phyloP scores from a whole-genome alignment of 2,329 filamentous ascomycete species.

The Talaromyces sp. region DNA sequence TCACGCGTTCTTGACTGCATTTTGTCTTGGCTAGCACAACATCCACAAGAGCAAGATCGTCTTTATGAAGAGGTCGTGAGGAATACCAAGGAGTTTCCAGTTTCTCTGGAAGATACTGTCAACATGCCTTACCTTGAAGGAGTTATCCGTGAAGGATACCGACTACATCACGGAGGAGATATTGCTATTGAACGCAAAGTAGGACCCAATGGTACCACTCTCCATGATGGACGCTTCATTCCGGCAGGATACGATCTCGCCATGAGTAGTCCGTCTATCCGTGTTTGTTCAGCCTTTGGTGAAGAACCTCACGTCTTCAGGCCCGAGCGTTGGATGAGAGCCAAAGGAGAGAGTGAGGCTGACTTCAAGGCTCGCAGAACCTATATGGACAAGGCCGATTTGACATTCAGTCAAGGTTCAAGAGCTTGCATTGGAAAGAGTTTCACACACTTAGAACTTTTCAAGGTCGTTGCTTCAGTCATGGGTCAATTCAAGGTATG shows the following conservation, averaged over 20 bases:
- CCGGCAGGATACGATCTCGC: constrained; percentile 7
- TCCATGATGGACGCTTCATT: constrained; percentile 10
- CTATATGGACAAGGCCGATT: constrained; percentile 7
- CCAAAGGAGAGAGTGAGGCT: neutral
- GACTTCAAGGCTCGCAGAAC: constrained; percentile 4
- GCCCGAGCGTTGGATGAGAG: constrained; percentile 10
- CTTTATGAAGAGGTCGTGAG: constrained; percentile 3
- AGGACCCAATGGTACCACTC: constrained; percentile 2
- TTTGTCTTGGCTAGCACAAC: constrained; percentile 11
- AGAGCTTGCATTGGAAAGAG: constrained; percentile 14
- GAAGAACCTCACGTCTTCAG: constrained; percentile 6
- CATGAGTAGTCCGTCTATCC: constrained; percentile 13
- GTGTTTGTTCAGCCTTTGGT: constrained; percentile 9
- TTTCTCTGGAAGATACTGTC: constrained; percentile 2
- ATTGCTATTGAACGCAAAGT: constrained; percentile 14
- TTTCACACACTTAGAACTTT: constrained; percentile 11
- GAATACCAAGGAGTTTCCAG: constrained; percentile 1
- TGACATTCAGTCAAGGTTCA: constrained; percentile 12
- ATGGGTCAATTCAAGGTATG: constrained; percentile 13
- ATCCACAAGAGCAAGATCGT: constrained; percentile 1
- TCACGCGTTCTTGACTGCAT: constrained; percentile 12
- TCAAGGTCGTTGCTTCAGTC: constrained; percentile 9
- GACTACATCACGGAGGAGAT: constrained; percentile 13
- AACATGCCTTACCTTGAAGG: constrained; percentile 11
- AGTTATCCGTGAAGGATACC: constrained; percentile 8